phyloP scores from a whole-genome alignment of 2,329 filamentous ascomycete species.

The Zasmidium citrigriseum region DNA sequence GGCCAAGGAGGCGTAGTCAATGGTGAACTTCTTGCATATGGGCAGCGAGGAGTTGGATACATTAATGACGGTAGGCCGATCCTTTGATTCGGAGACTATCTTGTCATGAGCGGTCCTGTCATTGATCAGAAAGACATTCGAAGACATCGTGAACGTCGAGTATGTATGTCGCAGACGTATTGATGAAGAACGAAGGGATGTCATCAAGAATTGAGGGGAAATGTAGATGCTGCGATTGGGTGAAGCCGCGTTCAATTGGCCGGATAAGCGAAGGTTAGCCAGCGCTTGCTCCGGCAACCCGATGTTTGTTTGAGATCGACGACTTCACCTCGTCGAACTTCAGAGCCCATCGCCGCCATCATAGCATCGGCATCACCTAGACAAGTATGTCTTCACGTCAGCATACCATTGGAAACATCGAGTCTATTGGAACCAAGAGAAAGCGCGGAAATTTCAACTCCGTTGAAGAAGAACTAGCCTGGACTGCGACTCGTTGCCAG shows the following conservation, averaged over 20 bases:
- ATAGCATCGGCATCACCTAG: conserved; percentile 4
- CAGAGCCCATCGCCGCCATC: not conserved
- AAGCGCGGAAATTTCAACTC: conserved; percentile 11
- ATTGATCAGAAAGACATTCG: conserved; percentile 15
- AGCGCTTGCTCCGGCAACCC: not conserved
- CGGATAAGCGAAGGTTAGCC: not conserved
- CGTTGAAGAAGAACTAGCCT: conserved; percentile 20
- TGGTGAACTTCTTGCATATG: conserved; percentile 21
- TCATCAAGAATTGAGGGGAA: too few relatives aligned
- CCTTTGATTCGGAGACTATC: conserved; percentile 20
- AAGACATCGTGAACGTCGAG: not conserved
- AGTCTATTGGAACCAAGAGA: conserved; percentile 2
- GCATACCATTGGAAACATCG: not conserved
- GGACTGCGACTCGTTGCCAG: conserved; percentile 24
- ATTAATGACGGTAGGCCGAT: conserved; percentile 42
- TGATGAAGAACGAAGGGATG: too few relatives aligned
- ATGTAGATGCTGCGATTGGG: not conserved
- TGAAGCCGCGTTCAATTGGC: not conserved
- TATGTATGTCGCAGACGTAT: too few relatives aligned
- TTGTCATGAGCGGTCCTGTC: conserved; percentile 20
- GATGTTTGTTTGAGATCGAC: not conserved
- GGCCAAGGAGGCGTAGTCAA: conserved; percentile 18
- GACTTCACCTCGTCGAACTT: not conserved
- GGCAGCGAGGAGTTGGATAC: conserved; percentile 40
- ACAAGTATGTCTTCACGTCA: conserved; percentile 5